A percentile compares a stretch with the other conserved stretches of the same genome.
These are phyloP conservation scores for Epichloe sibirici DNA, from an alignment of 2,329 filamentous ascomycete species.

Conservation along the genomic window DNA sequence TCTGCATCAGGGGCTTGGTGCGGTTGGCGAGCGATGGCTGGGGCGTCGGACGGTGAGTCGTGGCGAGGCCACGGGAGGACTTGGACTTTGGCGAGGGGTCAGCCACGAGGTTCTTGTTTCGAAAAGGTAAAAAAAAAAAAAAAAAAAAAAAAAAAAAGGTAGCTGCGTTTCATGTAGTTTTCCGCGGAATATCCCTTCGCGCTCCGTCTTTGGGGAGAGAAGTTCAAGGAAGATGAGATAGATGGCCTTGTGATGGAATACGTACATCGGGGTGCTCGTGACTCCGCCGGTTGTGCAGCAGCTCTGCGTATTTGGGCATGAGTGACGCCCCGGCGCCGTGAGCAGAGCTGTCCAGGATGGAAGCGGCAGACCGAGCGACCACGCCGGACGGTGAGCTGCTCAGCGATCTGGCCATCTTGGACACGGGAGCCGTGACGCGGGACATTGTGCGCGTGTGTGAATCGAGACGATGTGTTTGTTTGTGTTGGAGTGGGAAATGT, in stretches of 20 bases:
- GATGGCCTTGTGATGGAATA: conserved; percentile 1
- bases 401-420: conserved; percentile 36
- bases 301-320: conserved; percentile 37
- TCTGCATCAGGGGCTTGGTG: conserved; percentile 49
- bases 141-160: background rate
- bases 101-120: background rate
- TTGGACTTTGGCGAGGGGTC: conserved; percentile 8
- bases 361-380: conserved; percentile 17
- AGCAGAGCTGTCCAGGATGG: conserved; percentile 22
- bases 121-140: background rate
- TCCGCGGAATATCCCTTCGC: background rate
- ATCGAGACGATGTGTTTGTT: no score
- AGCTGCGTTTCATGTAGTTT: no score
- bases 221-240: background rate
- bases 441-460: conserved; percentile 25
- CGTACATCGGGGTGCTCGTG: conserved; percentile 29
- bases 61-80: conserved; percentile 30
- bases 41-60: conserved; percentile 35
- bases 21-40: conserved; percentile 31
- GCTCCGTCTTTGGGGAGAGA: background rate
- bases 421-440: conserved; percentile 35
- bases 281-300: conserved; percentile 24
- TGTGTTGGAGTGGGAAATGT: no score
- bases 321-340: conserved; percentile 26
- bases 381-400: conserved; percentile 28